Base-by-base conservation (phyloP, 768 basidiomycete species). In the Tephrocybe rancida region DNA sequence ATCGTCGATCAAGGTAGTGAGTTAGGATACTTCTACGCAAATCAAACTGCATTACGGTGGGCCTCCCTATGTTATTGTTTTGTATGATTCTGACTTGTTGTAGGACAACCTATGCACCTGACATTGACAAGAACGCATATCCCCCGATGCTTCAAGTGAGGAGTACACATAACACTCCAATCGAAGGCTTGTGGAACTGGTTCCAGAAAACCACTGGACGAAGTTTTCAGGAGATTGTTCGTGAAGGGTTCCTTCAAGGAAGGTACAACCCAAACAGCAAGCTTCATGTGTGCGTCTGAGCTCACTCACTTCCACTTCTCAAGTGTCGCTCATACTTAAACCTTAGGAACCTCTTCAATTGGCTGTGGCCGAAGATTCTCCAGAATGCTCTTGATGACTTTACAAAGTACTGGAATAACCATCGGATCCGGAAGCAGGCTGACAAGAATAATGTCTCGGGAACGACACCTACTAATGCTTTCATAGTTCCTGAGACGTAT, bases 281-380 rank as follows among this genome's bases (percentile, higher is more conserved):
- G 60, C 57, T 21, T 53, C 30, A 32, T 13, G 13, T 32, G 30
- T 32, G 30, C 6, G 30, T n/a, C n/a, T n/a, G n/a, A n/a, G n/a
- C n/a, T n/a, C n/a, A 32, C 7, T 13, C 30, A 32, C 13, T 32
- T 32, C 57, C 3, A 13, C 16, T 32, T 11, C 27, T 34, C 29
- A 21, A 19, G 19, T 22, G n/a, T 53, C 24, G 30, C 13, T 24
- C 10, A 18, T 18, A 18, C 37, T 37, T 34, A 26, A 24, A n/a
- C 6, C 45, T 29, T 50, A 54, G 47, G 46, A 39, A 52, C 9
- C 18, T 58, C 3, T 68, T 68, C 44, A 38, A 64, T 21, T 70
- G 64, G 64, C 44, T 70, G 5, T 70, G 68, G 68, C 67, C 63
- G 0, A 50, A 66, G 25, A 61, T 69, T 24, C 52, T 67, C 7